Base-by-base conservation (phyloP, 2,329 filamentous ascomycete species). In the Fusarium tuaranense region DNA sequence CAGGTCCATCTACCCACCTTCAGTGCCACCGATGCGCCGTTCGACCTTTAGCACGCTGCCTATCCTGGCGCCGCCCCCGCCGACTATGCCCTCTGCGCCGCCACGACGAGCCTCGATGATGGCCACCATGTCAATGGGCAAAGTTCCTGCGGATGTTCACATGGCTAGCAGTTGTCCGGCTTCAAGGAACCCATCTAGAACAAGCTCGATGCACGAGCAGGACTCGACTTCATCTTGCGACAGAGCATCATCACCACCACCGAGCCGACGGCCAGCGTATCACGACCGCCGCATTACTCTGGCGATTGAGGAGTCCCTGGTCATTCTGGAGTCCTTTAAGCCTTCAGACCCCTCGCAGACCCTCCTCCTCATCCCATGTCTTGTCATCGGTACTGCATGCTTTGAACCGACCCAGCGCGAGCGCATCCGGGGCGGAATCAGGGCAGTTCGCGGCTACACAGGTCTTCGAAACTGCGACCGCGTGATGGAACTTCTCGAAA, bases 351-450 rank as follows among this genome's bases (percentile, higher is more conserved):
- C 89, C 0, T 86, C 85, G 5, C 90, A 92, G 77, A 90, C 89
- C 0, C 82, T 92, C 5, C 84, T 92, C 1, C 81, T 92, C 22
- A 87, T 92, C 16, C 90, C 90, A 1, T 90, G 89, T 65, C 86
- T 92, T 27, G 81, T 92, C 2, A 87, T 92, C 46, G 90, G 90
- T 25, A 89, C 88, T n/a, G 87, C 89, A 0, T 89, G 88, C 69
- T 91, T 92, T 74, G 84, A 87, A 3, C 81, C 84, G 0, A 72
- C 79, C 3, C 88, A 91, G 71, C 88, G 88, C 61, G 84, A 87
- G n/a, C 84, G 88, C 14, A 82, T 92, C 8, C 83, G 87, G 5
- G 81, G 81, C 2, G 87, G 88, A 1, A 79, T 92, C 61, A 83
- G 82, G 51, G 84, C 84, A 0, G 86, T 91, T 7, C 86, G 87